These are phyloP conservation scores for Trichoderma sp. DNA, from an alignment of 2,329 filamentous ascomycete species.

Conservation along the genomic window DNA sequence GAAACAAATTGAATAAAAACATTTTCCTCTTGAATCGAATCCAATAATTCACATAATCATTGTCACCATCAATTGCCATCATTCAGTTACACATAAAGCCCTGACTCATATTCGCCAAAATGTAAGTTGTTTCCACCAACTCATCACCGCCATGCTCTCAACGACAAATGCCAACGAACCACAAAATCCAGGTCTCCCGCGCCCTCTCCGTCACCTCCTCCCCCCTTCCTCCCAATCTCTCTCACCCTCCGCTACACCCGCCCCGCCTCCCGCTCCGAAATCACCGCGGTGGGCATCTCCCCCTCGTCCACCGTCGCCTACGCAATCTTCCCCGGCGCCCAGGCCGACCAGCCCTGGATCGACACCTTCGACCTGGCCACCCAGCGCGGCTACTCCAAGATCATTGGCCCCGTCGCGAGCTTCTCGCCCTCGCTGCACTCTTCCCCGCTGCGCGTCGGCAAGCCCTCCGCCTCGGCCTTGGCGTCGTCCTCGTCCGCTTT, in stretches of 20 bases:
- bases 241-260: conserved; percentile 31
- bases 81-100: background rate
- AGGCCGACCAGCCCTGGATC: conserved; percentile 35
- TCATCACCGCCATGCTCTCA: background rate
- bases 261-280: conserved; percentile 31
- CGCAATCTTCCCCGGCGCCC: conserved; percentile 31
- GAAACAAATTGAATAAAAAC: background rate
- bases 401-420: conserved; percentile 32
- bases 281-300: conserved; percentile 33
- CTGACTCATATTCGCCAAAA: background rate
- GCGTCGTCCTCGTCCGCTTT: background rate
- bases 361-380: conserved; percentile 34
- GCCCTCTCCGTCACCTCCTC: conserved; percentile 9
- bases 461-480: background rate
- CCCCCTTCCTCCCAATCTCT: conserved; percentile 17
- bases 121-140: conserved; percentile 6
- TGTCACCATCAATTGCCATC: background rate
- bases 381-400: conserved; percentile 31
- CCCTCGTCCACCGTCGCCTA: conserved; percentile 28
- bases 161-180: background rate
- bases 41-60: background rate
- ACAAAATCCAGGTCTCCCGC: background rate
- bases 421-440: conserved; percentile 23
- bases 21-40: background rate
- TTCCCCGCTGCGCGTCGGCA: background rate